Evolutionary conservation across 768 basidiomycete species (phyloP), one percentile per base, ranked within the genome.

Genomic region (Leccinum incarnatum): DNA sequence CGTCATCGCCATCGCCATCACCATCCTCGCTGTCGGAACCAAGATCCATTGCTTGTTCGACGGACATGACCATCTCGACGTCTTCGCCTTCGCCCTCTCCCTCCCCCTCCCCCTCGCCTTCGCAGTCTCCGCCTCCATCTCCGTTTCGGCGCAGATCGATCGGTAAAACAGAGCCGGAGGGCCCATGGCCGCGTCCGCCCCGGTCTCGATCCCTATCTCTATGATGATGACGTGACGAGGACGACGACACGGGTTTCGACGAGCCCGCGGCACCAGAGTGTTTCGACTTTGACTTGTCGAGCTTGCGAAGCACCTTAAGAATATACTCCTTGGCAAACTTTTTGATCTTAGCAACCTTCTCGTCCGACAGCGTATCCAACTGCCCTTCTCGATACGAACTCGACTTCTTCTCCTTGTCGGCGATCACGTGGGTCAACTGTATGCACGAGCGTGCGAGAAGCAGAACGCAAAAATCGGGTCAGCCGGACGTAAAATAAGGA

Each of bases 381-480:
- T 82, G 82, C 19, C 82, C 81, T n/a, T 89, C 86, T 57, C 80
- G 82, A 68, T 89, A 98, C 46, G 83, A 85, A 3, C 85, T 75
- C 0, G 91, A 91, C 71, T 94, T 96, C 74, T 96, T 96, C 79
- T 99, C 96, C 73, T 97, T 97, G 53, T 95, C 90, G n/a, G 87
- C 81, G 57, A 99, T 89, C 53, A 92, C 70, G 58, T 89, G 81
- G 0, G 94, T 94, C 60, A 97, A 78, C 95, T 97, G 67, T 14
- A 12, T 19, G 50, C 1, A 19, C 12, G 11, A 6, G 3, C n/a
- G n/a, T 19, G 40, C 40, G n/a, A 30, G 25, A 25, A 5, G 21
- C 60, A 58, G 30, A 55, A 45, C 45, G 12, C 21, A 25, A 32
- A 27, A 54, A 46, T 36, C 23, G 54, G 34, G 52, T 54, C 19